These are phyloP conservation scores for Elasticomyces elasticus DNA, from an alignment of 495 filamentous ascomycete genomes.

Conservation along the genomic window DNA sequence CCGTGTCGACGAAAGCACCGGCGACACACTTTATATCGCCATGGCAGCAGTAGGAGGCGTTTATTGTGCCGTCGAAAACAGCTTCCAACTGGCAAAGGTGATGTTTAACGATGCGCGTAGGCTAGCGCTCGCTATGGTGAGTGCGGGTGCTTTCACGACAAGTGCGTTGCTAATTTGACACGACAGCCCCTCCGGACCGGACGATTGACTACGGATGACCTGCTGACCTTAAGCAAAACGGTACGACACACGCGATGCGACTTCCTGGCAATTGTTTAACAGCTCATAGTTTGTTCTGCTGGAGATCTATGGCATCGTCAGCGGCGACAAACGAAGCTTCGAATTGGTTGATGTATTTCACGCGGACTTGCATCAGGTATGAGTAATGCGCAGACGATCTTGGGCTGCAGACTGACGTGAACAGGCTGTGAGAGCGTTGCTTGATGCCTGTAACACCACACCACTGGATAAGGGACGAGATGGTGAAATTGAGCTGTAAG, in stretches of 20 bases:
- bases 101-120: constrained; percentile 14
- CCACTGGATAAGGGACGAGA: not conserved
- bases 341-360: constrained; percentile 13
- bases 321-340: constrained; percentile 8
- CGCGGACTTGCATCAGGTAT: not conserved
- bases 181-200: not conserved
- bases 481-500: not conserved
- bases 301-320: constrained; percentile 6
- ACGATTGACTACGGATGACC: not conserved
- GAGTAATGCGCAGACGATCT: too few species aligned
- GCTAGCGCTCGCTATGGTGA: not conserved
- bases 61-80: not conserved
- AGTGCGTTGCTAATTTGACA: not conserved
- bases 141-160: not conserved
- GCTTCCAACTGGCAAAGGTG: not conserved
- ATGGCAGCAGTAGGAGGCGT: constrained; percentile 8
- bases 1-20: not conserved
- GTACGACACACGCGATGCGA: too few species aligned
- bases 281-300: constrained; percentile 4
- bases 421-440: not conserved
- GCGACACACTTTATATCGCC: not conserved
- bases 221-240: not conserved
- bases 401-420: too few species aligned
- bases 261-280: not conserved
- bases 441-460: not conserved